Evolutionary conservation across 106 monocot species (phyloP), one percentile per base, ranked within the genome.

Genomic region (Chionographis japonica): DNA sequence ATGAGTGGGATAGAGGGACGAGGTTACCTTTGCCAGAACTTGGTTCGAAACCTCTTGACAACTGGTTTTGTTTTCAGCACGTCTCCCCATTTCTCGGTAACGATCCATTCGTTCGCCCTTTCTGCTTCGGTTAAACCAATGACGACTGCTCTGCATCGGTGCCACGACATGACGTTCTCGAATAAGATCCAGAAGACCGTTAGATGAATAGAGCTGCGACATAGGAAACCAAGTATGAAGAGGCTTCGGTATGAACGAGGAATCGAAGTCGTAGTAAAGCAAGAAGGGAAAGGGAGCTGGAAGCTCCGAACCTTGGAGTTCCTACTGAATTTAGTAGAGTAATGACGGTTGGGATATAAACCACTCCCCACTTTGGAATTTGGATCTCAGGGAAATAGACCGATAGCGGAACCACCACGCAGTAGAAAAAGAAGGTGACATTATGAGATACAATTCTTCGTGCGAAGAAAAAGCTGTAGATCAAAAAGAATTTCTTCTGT

Each of bases 101-200:
- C 86, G 61, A 86, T 61, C 90, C 90, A 90, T 72, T 90, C 90
- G 43, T 90, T 86, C 5, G 66, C 86, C 72, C 78, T 88, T 10
- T 77, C 80, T 4, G 68, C 54, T 39, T 88, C 88, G 3, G 85
- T 15, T 12, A 92, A 20, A 18, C 92, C 92, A 8, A 74, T 80
- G 10, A 82, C 9, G 12, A 63, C 79, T 7, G 88, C 88, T 68
- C 73, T 92, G 16, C 71, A 46, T 12, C 88, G 79, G 54, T 88
- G 85, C 80, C 88, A 56, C 4, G 87, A 61, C 91, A 91, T 85
- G 9, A 87, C 91, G 55, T 91, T 91, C 80, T 91, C 91, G 69
- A 85, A 88, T 19, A 88, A 75, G 46, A 92, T 50, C 92, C 92
- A 92, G 39, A 92, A 61, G n/a, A 78, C 5, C 10, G 85, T 10